phyloP scores from a whole-genome alignment of 768 basidiomycete genomes.

The Suillus tomentosus region DNA sequence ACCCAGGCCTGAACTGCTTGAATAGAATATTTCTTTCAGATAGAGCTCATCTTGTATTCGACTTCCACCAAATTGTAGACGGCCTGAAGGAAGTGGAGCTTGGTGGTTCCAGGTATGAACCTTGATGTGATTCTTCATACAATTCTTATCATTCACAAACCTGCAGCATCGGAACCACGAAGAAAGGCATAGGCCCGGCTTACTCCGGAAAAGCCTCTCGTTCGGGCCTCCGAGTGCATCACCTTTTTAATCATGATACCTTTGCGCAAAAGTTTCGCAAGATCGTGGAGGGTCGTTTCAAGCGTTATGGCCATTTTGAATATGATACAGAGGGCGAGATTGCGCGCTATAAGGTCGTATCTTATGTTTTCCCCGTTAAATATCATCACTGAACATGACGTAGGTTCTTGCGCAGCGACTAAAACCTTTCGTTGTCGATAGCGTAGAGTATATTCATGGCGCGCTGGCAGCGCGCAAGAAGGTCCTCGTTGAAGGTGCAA shows the following conservation, averaged over 20 bases:
- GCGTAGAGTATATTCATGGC: constrained; percentile 80
- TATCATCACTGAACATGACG: neutral
- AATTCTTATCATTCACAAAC: constrained; percentile 1
- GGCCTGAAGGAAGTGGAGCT: constrained; percentile 98
- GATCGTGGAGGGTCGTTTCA: constrained; percentile 95
- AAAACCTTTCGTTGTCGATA: constrained; percentile 87
- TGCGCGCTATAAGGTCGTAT: constrained; percentile 76
- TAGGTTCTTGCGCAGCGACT: constrained; percentile 84
- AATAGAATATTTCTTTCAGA: constrained; percentile 91
- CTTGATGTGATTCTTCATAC: constrained; percentile 11
- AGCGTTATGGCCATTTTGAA: constrained; percentile 96
- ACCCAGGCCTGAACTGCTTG: constrained; percentile 79
- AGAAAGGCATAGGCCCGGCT: constrained; percentile 97
- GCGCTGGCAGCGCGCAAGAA: constrained; percentile 75
- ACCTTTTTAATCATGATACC: constrained; percentile 83
- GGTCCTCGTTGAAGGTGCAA: constrained; percentile 95
- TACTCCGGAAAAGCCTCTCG: constrained; percentile 98
- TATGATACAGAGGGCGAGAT: constrained; percentile 99
- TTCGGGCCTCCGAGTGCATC: constrained; percentile 94
- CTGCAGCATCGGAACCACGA: constrained; percentile 92
- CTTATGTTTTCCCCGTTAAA: neutral
- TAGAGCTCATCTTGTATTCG: constrained; percentile 95
- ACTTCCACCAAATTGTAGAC: constrained; percentile 99
- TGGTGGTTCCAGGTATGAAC: constrained; percentile 73
- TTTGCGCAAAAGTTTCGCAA: constrained; percentile 94